phyloP scores from a whole-genome alignment of 2,329 filamentous ascomycete genomes.

The Chaetothyriales sp. region DNA sequence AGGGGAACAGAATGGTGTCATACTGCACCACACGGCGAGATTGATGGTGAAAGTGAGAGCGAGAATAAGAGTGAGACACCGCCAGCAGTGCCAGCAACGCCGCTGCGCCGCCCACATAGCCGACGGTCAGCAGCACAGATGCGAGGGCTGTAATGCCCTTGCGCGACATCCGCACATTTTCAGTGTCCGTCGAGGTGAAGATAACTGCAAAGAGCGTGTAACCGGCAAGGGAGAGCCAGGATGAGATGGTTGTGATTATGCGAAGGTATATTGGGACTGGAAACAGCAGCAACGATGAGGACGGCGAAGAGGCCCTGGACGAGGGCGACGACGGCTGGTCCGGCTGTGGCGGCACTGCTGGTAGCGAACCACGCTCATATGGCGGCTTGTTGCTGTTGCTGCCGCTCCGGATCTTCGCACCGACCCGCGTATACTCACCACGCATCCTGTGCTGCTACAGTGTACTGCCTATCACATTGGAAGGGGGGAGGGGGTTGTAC shows the following conservation, averaged over 20 bases:
- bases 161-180: slow-evolving; percentile 9
- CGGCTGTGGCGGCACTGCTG: no score
- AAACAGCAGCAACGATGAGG: background rate
- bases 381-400: background rate
- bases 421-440: background rate
- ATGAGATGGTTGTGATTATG: slow-evolving; percentile 8
- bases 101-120: slow-evolving; percentile 8
- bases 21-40: slow-evolving; percentile 12
- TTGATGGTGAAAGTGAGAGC: slow-evolving; percentile 4
- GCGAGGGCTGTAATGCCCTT: slow-evolving; percentile 9
- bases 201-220: slow-evolving; percentile 15
- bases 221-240: slow-evolving; percentile 15
- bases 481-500: no score
- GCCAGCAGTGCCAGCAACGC: background rate
- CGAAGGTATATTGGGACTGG: slow-evolving; percentile 12
- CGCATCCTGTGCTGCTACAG: background rate
- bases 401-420: background rate
- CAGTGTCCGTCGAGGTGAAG: slow-evolving; percentile 4
- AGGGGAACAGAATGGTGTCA: slow-evolving; percentile 14
- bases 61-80: background rate
- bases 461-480: background rate
- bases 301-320: background rate
- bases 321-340: background rate
- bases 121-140: slow-evolving; percentile 6
- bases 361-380: background rate